Percentiles rank a stretch among this genome's conserved stretches.
phyloP scores from a whole-genome alignment of 2,329 filamentous ascomycete species.

The Paracoccidioides brasiliensis region DNA sequence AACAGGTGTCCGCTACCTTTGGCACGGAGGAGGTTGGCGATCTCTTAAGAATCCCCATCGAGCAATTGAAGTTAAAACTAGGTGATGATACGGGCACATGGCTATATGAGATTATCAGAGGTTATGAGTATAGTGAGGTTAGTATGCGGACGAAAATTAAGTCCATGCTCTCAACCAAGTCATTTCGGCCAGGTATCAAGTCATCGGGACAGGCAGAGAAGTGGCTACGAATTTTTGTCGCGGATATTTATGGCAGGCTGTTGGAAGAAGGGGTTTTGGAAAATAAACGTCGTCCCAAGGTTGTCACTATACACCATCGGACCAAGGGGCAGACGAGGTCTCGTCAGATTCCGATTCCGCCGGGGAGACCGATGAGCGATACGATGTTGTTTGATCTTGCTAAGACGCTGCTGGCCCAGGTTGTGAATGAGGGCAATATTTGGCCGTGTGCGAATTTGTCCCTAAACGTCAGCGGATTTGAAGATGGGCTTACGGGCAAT shows the following conservation, averaged over 20 bases:
- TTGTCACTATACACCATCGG: slow-evolving; percentile 71
- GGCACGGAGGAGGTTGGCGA: slow-evolving; percentile 68
- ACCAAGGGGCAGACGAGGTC: slow-evolving; percentile 58
- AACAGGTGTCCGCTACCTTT: slow-evolving; percentile 70
- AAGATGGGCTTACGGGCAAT: slow-evolving; percentile 73
- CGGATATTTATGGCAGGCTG: slow-evolving; percentile 79
- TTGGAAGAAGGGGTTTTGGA: slow-evolving; percentile 84
- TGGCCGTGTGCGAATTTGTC: slow-evolving; percentile 92
- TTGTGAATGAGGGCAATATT: slow-evolving; percentile 61
- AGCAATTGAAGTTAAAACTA: slow-evolving; percentile 63
- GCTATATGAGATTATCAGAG: slow-evolving; percentile 74
- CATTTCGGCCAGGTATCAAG: slow-evolving; percentile 74
- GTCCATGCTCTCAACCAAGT: slow-evolving; percentile 93
- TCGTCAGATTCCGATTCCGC: slow-evolving; percentile 61
- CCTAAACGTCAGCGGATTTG: slow-evolving; percentile 79
- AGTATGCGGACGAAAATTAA: slow-evolving; percentile 88
- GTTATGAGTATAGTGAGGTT: slow-evolving; percentile 76
- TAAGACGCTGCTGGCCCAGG: slow-evolving; percentile 62
- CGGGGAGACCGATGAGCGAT: slow-evolving; percentile 62
- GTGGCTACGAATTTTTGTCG: slow-evolving; percentile 84
- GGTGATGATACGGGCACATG: slow-evolving; percentile 75
- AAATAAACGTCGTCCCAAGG: slow-evolving; percentile 73
- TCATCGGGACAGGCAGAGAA: slow-evolving; percentile 62
- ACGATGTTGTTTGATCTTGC: slow-evolving; percentile 59
- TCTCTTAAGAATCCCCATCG: slow-evolving; percentile 56